Evolutionary conservation across 208 protist genomes (phyloP), one percentile per base, ranked within the genome.

Genomic region (Phytomonas sp.): DNA sequence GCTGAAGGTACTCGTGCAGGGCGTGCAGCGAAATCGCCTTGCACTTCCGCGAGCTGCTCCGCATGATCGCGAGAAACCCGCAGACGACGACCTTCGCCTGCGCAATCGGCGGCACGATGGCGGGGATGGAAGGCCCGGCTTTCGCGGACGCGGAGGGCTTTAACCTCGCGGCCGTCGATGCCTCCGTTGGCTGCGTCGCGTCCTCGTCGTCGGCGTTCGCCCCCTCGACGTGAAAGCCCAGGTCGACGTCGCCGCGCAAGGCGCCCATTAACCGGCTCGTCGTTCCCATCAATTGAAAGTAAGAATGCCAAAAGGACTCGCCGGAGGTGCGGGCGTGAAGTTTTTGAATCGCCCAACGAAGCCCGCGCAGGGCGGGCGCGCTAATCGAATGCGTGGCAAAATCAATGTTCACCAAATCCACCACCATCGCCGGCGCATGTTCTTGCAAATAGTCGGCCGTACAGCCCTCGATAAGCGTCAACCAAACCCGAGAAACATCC

Each of bases 1-100:
- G 60, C n/a, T 49, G 63, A 6, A 95, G 75, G 63, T 90, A 93
- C 32, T 83, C 66, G 73, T 87, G 83, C 62, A 95, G 74, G 0
- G 83, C 83, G 8, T 81, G 83, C 19, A 93, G 80, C 78, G 93
- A 95, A 14, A 92, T 74, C 7, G 74, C 79, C 70, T 84, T 90
- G 63, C 85, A 91, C 73, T 95, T 91, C 33, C 73, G 76, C 0
- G 84, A 89, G 73, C 87, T 84, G 23, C 80, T 83, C 0, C 79
- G 76, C 83, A 93, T 87, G 29, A 93, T 80, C 29, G 81, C 79
- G 3, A 86, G 63, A 40, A 95, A 93, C 45, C 89, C 87, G 31
- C 63, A 29, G 23, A 81, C 64, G 26, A 81, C 60, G n/a, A n/a
- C n/a, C n/a, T n/a, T n/a, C n/a, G n/a, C n/a, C n/a, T n/a, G n/a